Conservation (phyloP, 208 protist species). For the Trichomonas gallinae region DNA sequence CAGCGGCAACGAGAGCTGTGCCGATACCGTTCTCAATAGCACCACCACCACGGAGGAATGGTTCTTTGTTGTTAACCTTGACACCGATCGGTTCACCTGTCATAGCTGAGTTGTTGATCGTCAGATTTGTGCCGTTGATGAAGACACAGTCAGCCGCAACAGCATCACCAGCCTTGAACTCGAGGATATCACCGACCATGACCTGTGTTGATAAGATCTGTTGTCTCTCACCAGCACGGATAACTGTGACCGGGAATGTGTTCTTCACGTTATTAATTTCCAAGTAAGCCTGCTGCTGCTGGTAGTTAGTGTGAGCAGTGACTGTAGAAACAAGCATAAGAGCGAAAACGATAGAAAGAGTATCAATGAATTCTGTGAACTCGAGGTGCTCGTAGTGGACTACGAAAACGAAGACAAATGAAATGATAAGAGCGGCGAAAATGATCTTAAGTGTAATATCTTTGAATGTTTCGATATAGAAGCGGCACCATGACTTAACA, state of each 20-base stretch:
- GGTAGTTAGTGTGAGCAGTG: background rate
- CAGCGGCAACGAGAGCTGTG: background rate
- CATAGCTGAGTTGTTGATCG: background rate
- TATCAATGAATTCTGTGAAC: background rate
- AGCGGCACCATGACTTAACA: background rate
- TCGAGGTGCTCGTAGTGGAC: background rate
- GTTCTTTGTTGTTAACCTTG: background rate
- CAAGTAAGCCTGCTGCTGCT: background rate
- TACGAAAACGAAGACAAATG: background rate
- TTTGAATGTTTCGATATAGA: slow-evolving; percentile 4
- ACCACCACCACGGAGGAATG: background rate
- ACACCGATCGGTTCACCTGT: background rate
- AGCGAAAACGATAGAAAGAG: background rate
- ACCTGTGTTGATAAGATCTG: background rate
- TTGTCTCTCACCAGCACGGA: background rate
- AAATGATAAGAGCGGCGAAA: background rate
- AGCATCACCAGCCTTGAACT: slow-evolving; percentile 22
- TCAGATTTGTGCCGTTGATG: background rate
- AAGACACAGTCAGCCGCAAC: slow-evolving; percentile 22
- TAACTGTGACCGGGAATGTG: background rate
- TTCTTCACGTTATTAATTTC: background rate
- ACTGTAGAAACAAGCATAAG: background rate
- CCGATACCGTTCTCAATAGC: background rate
- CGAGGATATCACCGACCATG: slow-evolving; percentile 21
- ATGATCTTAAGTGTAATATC: slow-evolving; percentile 1